Evolutionary conservation across 2,329 filamentous ascomycete genomes (phyloP).

Genomic region (Cercospora sp.): DNA sequence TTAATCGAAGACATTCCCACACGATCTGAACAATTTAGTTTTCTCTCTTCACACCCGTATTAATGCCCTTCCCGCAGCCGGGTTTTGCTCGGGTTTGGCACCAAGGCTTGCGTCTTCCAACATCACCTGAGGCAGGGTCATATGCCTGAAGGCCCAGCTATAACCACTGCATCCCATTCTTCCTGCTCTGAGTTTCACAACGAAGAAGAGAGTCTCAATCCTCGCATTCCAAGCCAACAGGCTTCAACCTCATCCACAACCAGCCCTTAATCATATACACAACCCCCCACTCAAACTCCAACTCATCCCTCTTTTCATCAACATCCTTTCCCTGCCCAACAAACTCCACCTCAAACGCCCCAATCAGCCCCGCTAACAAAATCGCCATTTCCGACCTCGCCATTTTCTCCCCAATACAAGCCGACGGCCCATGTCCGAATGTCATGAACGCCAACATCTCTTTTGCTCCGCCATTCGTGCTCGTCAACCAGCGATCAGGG

Average conservation of each 20-base stretch:
- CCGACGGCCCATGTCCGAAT: not conserved
- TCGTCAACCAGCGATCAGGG: not conserved
- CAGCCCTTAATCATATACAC: slow-evolving; percentile 2
- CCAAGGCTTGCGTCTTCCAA: too few species aligned
- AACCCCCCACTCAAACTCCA: slow-evolving; percentile 2
- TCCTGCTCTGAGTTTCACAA: too few species aligned
- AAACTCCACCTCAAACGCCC: not conserved
- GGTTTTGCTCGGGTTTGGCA: too few species aligned
- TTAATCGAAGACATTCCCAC: too few species aligned
- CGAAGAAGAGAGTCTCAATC: too few species aligned
- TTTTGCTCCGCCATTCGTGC: not conserved
- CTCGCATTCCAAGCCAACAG: not conserved
- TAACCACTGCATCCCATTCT: too few species aligned
- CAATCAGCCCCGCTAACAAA: not conserved
- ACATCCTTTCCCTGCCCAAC: not conserved
- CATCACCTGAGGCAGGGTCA: too few species aligned
- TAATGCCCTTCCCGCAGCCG: too few species aligned
- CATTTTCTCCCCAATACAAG: not conserved
- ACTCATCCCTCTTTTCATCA: not conserved
- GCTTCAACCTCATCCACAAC: slow-evolving; percentile 2
- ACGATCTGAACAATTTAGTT: too few species aligned
- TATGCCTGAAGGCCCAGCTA: too few species aligned
- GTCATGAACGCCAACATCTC: not conserved
- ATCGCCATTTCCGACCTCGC: not conserved
- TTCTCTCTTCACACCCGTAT: too few species aligned